These are phyloP conservation scores for Dianthus caryophyllus DNA, from an alignment of 148 eudicot species.

Conservation along the genomic window DNA sequence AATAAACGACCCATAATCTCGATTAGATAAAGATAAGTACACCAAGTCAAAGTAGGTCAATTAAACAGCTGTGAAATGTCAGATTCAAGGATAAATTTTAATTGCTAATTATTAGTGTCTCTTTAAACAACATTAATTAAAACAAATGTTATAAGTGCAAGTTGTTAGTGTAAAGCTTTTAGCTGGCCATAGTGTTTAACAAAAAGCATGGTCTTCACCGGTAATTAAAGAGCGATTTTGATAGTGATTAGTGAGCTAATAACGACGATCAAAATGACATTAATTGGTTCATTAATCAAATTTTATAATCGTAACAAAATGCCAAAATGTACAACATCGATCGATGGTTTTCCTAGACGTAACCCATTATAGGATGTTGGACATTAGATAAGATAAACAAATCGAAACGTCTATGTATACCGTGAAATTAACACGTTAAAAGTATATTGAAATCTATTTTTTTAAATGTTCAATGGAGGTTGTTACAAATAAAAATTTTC, in stretches of 20 bases:
- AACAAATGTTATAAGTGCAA: slow-evolving; percentile 17
- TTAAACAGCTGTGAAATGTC: slow-evolving; percentile 23
- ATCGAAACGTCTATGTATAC: neutral
- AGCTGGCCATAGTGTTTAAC: neutral
- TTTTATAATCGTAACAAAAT: neutral
- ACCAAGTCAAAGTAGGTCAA: slow-evolving; percentile 14
- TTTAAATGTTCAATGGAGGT: no score
- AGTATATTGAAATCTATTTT: no score
- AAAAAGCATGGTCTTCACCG: neutral
- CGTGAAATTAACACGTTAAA: no score
- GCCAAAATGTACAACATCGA: slow-evolving; percentile 4
- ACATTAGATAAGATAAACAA: neutral
- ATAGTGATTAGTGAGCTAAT: slow-evolving; percentile 19
- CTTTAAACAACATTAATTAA: slow-evolving; percentile 2
- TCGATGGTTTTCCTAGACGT: neutral
- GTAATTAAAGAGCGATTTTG: slow-evolving; percentile 1
- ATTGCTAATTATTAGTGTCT: neutral
- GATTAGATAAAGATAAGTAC: slow-evolving; percentile 2
- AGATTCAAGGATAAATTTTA: slow-evolving; percentile 1
- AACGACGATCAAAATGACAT: neutral
- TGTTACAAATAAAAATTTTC: no score
- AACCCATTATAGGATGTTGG: slow-evolving; percentile 8
- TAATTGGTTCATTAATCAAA: neutral
- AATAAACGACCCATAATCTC: neutral
- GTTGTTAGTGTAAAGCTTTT: slow-evolving; percentile 9